These are phyloP conservation scores for Rickenella mellea DNA, from an alignment of 768 basidiomycete genomes.

Conservation along the genomic window DNA sequence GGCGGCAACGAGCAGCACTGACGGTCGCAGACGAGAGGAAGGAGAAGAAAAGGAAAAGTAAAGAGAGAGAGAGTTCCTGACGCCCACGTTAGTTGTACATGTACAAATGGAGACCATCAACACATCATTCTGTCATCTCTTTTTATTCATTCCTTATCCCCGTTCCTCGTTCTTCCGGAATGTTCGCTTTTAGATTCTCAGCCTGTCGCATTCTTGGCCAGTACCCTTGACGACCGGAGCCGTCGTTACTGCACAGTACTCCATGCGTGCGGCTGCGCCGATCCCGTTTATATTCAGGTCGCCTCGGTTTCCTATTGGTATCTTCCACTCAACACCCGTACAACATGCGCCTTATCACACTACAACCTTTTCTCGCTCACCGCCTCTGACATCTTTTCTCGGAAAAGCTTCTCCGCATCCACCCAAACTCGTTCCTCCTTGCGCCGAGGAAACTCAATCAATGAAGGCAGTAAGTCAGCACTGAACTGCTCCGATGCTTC, in stretches of 20 bases:
- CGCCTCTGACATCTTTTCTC: conserved; percentile 52
- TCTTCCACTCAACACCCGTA: background rate
- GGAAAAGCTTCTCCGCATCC: conserved; percentile 79
- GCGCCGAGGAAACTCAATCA: conserved; percentile 67
- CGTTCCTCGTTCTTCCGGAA: too few relatives aligned
- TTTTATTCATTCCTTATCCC: too few relatives aligned
- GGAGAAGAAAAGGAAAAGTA: conserved; percentile 3
- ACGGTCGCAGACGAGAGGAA: background rate
- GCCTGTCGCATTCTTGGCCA: background rate
- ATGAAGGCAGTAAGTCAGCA: conserved; percentile 71
- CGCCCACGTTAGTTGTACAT: background rate
- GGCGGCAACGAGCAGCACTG: conserved; percentile 12
- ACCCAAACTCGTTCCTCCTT: conserved; percentile 70
- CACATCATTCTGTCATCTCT: background rate
- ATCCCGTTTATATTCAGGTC: background rate
- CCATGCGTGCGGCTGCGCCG: background rate
- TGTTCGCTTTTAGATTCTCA: too few relatives aligned
- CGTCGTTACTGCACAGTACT: background rate
- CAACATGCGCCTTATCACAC: too few relatives aligned
- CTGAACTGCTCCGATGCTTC: conserved; percentile 98
- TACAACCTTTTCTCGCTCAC: conserved; percentile 20
- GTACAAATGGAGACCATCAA: background rate
- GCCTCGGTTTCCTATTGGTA: background rate
- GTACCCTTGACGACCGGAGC: background rate
- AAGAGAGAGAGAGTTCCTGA: background rate